Evolutionary conservation across 2,329 filamentous ascomycete genomes (phyloP), one percentile per base, ranked within the genome.

Genomic region (Pyrenophora tritici-repentis): DNA sequence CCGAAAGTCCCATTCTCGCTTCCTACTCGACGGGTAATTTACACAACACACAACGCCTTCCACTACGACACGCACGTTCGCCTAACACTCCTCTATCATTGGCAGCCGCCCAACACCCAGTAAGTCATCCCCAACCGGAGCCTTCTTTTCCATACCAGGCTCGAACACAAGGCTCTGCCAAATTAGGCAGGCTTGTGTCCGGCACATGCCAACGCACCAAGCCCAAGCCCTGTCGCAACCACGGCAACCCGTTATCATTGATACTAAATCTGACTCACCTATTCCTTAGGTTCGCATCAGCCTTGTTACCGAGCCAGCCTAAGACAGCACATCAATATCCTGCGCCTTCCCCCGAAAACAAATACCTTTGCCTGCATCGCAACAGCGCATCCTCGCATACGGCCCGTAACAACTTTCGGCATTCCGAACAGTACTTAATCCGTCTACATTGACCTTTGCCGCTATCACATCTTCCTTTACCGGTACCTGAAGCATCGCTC

Each of bases 211-310:
- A 70, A 54, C 70, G 59, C 66, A 71, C 57, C 38, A 38, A 58
- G 37, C 16, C 14, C 60, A 63, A 66, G 66, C 65, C 68, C 61
- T 68, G 66, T 59, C 43, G 36, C 58, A 53, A 32, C 33, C 16
- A 22, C 20, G 12, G 24, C 17, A 20, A 22, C 14, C 20, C 18
- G 18, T 35, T 36, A 34, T 46, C 39, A 36, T 47, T 56, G 58
- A 68, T 67, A 70, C 67, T 68, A 66, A 67, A 66, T 71, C 70
- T 73, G 65, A 73, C 70, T 71, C 65, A 73, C 59, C 24, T 32
- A 44, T 59, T 51, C 56, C 40, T 44, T 59, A 69, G 66, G 48
- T 61, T 60, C 45, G 24, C 26, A 33, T 42, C 43, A 16, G 38
- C n/a, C 44, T 56, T 46, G 12, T 31, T 16, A 20, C 43, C 55